Percentiles rank a stretch among this genome's conserved stretches.
phyloP scores from a whole-genome alignment of 2,329 filamentous ascomycete species.

The Neofusicoccum cordaticola region DNA sequence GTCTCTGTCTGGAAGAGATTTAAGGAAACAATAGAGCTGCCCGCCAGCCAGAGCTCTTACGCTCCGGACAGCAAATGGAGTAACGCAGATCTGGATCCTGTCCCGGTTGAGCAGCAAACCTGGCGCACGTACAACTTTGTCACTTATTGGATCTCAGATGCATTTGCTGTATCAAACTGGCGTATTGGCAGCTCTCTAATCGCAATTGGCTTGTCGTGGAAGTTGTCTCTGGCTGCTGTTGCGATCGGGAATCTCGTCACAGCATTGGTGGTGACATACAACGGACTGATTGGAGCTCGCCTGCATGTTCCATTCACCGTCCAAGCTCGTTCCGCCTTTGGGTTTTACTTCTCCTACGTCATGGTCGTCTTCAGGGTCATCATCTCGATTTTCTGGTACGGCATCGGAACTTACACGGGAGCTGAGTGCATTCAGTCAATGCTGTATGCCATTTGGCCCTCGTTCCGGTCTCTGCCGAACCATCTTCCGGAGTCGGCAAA shows the following conservation, averaged over 20 bases:
- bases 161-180: background rate
- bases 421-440: conserved; percentile 28
- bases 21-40: background rate
- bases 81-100: conserved; percentile 4
- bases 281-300: conserved; percentile 4
- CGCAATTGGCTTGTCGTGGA: conserved; percentile 7
- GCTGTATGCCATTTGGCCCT: conserved; percentile 26
- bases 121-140: conserved; percentile 1
- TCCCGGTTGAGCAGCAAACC: background rate
- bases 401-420: conserved; percentile 30
- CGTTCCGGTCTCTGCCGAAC: conserved; percentile 20
- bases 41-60: background rate
- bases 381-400: conserved; percentile 37
- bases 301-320: conserved; percentile 5
- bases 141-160: conserved; percentile 10
- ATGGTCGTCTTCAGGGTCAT: conserved; percentile 32
- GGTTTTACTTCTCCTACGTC: conserved; percentile 3
- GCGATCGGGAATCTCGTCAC: conserved; percentile 1
- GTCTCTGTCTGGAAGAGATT: background rate
- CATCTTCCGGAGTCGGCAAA: conserved; percentile 21
- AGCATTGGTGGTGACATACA: background rate
- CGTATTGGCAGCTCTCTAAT: conserved; percentile 5
- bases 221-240: background rate
- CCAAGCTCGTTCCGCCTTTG: background rate
- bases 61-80: background rate